These are phyloP conservation scores for Curvularia eragrostidis DNA, from an alignment of 2,329 filamentous ascomycete species.

Conservation along the genomic window DNA sequence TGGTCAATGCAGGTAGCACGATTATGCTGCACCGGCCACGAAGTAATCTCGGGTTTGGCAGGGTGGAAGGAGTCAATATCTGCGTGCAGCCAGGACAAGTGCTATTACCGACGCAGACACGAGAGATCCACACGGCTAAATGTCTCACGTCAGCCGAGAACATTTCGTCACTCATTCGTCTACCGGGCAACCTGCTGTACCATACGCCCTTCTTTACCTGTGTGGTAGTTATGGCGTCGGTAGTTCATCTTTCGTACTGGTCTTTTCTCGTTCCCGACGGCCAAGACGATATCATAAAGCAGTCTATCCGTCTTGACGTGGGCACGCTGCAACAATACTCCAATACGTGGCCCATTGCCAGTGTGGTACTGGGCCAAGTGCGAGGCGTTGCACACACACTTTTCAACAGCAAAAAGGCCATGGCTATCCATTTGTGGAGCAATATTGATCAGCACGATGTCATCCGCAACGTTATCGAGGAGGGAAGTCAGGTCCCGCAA, in stretches of 20 bases:
- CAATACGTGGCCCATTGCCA: conserved; percentile 75
- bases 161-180: conserved; percentile 75
- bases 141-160: conserved; percentile 80
- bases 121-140: conserved; percentile 76
- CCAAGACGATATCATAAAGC: conserved; percentile 71
- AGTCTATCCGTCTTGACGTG: conserved; percentile 79
- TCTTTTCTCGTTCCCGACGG: conserved; percentile 58
- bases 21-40: conserved; percentile 55
- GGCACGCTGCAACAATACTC: conserved; percentile 74
- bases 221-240: conserved; percentile 50
- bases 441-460: conserved; percentile 45
- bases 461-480: conserved; percentile 45
- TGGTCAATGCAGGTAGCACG: conserved; percentile 64
- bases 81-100: conserved; percentile 66
- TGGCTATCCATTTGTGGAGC: conserved; percentile 50
- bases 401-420: conserved; percentile 53
- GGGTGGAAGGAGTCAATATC: conserved; percentile 59
- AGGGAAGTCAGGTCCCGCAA: conserved; percentile 39
- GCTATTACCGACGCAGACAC: conserved; percentile 58
- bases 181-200: conserved; percentile 72
- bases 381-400: conserved; percentile 81
- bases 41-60: conserved; percentile 47
- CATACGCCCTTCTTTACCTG: conserved; percentile 64
- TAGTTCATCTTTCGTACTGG: conserved; percentile 70
- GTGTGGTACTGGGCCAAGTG: conserved; percentile 73